Evolutionary conservation across 345 rosid species (phyloP).

Genomic region (Trapa incisa): DNA sequence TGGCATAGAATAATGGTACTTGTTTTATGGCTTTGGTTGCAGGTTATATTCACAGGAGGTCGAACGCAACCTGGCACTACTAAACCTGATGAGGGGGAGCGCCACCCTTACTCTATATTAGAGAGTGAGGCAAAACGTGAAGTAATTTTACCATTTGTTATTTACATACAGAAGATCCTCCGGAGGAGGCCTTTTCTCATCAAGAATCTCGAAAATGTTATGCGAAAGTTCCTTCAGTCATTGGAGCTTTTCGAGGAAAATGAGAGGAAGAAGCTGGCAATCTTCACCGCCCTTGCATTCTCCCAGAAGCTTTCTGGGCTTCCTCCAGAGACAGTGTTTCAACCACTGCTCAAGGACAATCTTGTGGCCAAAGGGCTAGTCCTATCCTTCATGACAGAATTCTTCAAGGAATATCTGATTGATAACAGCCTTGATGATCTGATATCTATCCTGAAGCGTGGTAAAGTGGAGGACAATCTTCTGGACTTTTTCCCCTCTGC

Average conservation of each 20-base stretch:
- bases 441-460: constrained; percentile 83
- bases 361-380: constrained; percentile 99
- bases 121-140: constrained; percentile 84
- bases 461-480: constrained; percentile 89
- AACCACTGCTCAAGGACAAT: constrained; percentile 93
- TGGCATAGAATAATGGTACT: not conserved
- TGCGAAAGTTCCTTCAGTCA: constrained; percentile 77
- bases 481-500: constrained; percentile 72
- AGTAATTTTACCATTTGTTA: constrained; percentile 66
- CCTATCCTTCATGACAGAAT: constrained; percentile 82
- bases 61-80: constrained; percentile 97
- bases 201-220: constrained; percentile 96
- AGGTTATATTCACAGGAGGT: constrained; percentile 93
- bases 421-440: constrained; percentile 95
- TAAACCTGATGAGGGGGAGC: constrained; percentile 98
- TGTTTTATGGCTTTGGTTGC: not conserved
- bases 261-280: constrained; percentile 97
- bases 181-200: constrained; percentile 90
- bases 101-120: constrained; percentile 76
- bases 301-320: constrained; percentile 96
- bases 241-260: constrained; percentile 92
- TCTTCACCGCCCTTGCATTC: constrained; percentile 94
- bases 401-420: constrained; percentile 90
- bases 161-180: constrained; percentile 78
- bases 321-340: constrained; percentile 94